Conservation (phyloP, 1,139 yeast species). For the Kluyveromyces sp. region DNA sequence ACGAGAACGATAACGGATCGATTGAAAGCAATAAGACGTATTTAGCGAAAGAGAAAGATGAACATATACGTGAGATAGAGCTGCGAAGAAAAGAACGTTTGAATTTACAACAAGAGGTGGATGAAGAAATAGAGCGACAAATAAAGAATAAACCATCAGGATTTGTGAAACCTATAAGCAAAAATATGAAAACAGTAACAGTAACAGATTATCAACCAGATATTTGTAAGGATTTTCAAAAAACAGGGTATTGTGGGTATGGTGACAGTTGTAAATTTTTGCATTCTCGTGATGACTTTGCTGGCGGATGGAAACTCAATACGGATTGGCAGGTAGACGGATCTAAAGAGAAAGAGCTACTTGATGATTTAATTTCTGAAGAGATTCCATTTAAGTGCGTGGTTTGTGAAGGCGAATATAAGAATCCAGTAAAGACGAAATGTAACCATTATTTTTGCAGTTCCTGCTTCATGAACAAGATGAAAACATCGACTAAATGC, state of each 20-base stretch:
- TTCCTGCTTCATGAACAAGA: constrained; percentile 48
- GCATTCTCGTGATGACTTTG: constrained; percentile 82
- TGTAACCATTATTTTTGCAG: constrained; percentile 69
- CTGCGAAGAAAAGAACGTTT: constrained; percentile 6
- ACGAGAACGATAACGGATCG: background rate
- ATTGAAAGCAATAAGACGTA: background rate
- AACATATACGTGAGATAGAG: background rate
- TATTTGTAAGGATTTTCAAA: constrained; percentile 85
- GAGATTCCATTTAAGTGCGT: constrained; percentile 57
- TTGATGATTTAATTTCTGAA: constrained; percentile 16
- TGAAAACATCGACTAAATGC: constrained; percentile 43
- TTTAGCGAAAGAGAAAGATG: background rate
- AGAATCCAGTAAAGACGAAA: constrained; percentile 49
- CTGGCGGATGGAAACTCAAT: constrained; percentile 59
- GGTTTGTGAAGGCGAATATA: constrained; percentile 52
- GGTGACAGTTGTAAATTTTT: constrained; percentile 97
- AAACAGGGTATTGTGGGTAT: constrained; percentile 93
- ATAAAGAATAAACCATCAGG: background rate
- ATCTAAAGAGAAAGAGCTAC: constrained; percentile 8
- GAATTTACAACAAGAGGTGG: constrained; percentile 1
- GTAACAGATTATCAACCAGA: constrained; percentile 90
- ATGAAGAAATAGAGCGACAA: background rate
- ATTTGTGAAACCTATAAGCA: constrained; percentile 34
- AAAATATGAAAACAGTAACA: constrained; percentile 55
- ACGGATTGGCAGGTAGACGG: constrained; percentile 60